Evolutionary conservation across 345 rosid species (phyloP).

Genomic region (Angophora floribunda): DNA sequence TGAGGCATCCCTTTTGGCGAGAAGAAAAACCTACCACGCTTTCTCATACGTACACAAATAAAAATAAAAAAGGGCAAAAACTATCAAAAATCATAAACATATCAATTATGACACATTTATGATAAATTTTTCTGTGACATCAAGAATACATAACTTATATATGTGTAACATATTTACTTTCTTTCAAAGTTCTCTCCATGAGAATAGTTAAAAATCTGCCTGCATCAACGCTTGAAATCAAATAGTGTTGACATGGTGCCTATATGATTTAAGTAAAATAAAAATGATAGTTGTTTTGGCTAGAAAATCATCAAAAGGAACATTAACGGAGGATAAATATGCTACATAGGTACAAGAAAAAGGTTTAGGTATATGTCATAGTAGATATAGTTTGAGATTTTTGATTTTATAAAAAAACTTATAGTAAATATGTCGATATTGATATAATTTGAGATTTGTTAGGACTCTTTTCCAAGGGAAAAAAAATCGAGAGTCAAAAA

Average conservation of each 20-base stretch:
- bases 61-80: rapidly evolving
- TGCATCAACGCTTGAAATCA: rapidly evolving
- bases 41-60: not conserved
- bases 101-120: not conserved
- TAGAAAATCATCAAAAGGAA: rapidly evolving
- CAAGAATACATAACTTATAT: no score
- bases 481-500: not conserved
- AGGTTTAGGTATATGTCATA: no score
- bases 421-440: no score
- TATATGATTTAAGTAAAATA: no score
- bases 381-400: no score
- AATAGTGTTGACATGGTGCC: not conserved
- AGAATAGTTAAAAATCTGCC: no score
- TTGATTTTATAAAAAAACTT: no score
- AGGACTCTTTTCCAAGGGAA: not conserved
- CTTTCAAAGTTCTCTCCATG: not conserved
- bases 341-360: rapidly evolving
- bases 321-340: rapidly evolving
- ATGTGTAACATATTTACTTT: not conserved
- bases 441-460: not conserved
- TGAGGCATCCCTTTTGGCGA: not conserved
- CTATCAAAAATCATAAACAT: not conserved
- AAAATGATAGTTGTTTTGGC: no score
- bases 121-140: rapidly evolving
- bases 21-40: not conserved